Conservation (phyloP, 2,329 filamentous ascomycete genomes). For the Didymella glomerata region DNA sequence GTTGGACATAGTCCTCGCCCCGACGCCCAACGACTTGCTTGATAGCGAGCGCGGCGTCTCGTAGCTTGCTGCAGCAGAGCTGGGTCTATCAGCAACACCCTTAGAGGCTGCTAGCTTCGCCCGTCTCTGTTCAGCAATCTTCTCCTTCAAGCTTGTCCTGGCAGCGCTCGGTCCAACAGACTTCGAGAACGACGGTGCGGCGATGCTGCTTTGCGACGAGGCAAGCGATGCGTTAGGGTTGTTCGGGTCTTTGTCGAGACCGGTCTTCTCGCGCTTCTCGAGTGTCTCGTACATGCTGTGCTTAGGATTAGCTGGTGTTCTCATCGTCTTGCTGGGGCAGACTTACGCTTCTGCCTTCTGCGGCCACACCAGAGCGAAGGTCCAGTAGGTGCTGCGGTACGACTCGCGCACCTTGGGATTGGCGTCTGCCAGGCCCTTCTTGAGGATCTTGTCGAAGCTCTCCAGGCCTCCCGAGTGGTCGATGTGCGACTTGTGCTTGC, state of each 20-base stretch:
- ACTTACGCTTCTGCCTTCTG: constrained; percentile 76
- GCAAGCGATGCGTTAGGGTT: constrained; percentile 73
- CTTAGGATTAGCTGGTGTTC: constrained; percentile 29
- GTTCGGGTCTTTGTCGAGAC: constrained; percentile 81
- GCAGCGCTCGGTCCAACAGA: constrained; percentile 58
- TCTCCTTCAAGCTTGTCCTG: constrained; percentile 74
- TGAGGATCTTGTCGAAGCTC: constrained; percentile 84
- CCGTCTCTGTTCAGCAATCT: constrained; percentile 81
- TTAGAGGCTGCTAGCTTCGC: constrained; percentile 59
- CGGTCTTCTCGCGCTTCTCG: constrained; percentile 78
- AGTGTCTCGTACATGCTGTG: constrained; percentile 78
- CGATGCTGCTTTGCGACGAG: constrained; percentile 59
- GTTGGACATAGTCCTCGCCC: constrained; percentile 40
- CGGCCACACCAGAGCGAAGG: constrained; percentile 79
- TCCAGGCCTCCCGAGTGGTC: constrained; percentile 87
- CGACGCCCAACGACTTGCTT: constrained; percentile 44
- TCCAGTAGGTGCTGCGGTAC: constrained; percentile 87
- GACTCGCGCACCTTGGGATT: constrained; percentile 90
- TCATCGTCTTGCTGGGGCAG: neutral
- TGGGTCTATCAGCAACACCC: constrained; percentile 62
- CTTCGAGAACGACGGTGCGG: constrained; percentile 51
- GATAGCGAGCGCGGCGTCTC: constrained; percentile 55
- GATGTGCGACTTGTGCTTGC: constrained; percentile 81
- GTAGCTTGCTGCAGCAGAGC: constrained; percentile 64
- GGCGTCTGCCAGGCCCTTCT: constrained; percentile 85